Evolutionary conservation across 1,139 yeast species (phyloP).

Genomic region (Lodderomyces elongisporus): DNA sequence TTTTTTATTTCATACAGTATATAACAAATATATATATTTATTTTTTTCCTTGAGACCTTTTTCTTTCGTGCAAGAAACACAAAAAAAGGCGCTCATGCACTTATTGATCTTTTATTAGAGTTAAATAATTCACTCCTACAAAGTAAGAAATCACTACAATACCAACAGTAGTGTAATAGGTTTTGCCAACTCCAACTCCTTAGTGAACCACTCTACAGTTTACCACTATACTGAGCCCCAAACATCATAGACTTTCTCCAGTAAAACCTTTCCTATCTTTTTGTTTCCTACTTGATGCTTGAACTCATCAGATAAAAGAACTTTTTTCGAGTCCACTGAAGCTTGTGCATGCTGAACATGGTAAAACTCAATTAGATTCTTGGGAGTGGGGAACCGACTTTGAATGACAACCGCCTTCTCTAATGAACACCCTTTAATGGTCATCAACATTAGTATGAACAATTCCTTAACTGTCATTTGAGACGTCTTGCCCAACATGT

Average conservation of each 20-base stretch:
- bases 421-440: conserved; percentile 72
- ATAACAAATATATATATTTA: too few relatives aligned
- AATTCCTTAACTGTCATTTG: conserved; percentile 72
- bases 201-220: too few relatives aligned
- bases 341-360: conserved; percentile 15
- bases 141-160: too few relatives aligned
- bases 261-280: conserved; percentile 54
- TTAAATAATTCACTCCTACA: too few relatives aligned
- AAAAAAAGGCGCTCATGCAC: too few relatives aligned
- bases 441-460: conserved; percentile 71
- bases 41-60: too few relatives aligned
- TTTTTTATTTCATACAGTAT: too few relatives aligned
- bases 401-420: conserved; percentile 85
- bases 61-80: too few relatives aligned
- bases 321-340: conserved; percentile 29
- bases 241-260: conserved; percentile 54
- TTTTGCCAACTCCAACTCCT: too few relatives aligned
- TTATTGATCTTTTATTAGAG: too few relatives aligned
- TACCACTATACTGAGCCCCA: conserved; percentile 64
- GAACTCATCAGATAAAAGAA: conserved; percentile 41
- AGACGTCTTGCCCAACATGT: conserved; percentile 64
- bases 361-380: conserved; percentile 37
- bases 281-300: conserved; percentile 55
- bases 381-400: conserved; percentile 59
- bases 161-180: too few relatives aligned